These are phyloP conservation scores for Claviceps arundinis DNA, from an alignment of 2,329 filamentous ascomycete species.

Conservation along the genomic window DNA sequence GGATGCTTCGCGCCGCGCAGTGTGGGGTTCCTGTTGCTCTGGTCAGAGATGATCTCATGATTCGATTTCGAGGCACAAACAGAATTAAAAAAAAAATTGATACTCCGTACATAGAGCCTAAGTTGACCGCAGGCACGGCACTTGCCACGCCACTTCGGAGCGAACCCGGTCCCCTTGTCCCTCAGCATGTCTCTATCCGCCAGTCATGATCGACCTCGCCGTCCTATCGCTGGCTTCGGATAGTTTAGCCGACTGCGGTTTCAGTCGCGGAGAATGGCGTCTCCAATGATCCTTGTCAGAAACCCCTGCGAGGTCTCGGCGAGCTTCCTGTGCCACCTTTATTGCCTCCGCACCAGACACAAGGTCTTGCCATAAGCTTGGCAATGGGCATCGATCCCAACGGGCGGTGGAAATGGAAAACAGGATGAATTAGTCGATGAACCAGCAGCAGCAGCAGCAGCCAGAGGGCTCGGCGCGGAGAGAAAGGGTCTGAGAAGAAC, in stretches of 20 bases:
- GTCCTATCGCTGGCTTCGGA: slow-evolving; percentile 4
- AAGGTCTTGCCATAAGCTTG: not conserved
- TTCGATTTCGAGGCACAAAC: not conserved
- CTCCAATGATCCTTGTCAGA: not conserved
- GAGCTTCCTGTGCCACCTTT: not conserved
- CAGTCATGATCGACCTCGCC: not conserved
- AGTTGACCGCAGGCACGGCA: not conserved
- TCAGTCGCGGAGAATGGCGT: slow-evolving; percentile 2
- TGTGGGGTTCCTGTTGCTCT: not conserved
- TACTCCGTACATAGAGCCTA: not conserved
- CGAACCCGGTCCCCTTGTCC: not conserved
- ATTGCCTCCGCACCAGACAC: not conserved
- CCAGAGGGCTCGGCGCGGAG: too few relatives aligned
- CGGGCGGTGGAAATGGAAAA: too few relatives aligned
- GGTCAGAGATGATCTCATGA: not conserved
- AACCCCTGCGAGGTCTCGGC: not conserved
- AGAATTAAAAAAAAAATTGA: not conserved
- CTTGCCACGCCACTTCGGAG: not conserved
- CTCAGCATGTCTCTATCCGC: not conserved
- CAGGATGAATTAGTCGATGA: too few relatives aligned
- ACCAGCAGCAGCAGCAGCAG: too few relatives aligned
- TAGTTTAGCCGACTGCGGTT: slow-evolving; percentile 5
- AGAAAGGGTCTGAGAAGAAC: not conserved
- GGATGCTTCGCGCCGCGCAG: not conserved
- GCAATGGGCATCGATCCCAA: too few relatives aligned